Evolutionary conservation across 495 filamentous ascomycete genomes (phyloP).

Genomic region (Aspergillus mulundensis): DNA sequence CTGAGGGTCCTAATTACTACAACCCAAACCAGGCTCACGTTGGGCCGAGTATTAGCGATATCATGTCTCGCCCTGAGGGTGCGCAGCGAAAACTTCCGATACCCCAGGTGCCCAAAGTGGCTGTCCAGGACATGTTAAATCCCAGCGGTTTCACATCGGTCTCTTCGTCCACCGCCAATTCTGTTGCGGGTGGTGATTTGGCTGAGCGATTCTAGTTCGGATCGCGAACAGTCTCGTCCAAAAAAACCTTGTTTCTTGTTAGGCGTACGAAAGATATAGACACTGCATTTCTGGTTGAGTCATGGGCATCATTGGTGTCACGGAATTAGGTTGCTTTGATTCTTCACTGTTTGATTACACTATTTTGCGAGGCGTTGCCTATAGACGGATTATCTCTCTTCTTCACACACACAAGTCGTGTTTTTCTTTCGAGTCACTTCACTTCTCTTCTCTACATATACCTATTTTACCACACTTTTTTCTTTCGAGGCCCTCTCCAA

Average conservation of each 20-base stretch:
- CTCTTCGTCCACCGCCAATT: conserved; percentile 48
- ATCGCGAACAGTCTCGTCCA: not conserved
- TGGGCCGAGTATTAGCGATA: conserved; percentile 82
- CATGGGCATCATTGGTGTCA: conserved; percentile 26
- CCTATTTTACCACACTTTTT: not conserved
- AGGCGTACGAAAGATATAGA: conserved; percentile 47
- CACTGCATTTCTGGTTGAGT: conserved; percentile 39
- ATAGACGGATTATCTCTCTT: conserved; percentile 31
- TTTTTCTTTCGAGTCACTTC: conserved; percentile 13
- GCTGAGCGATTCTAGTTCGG: conserved; percentile 36
- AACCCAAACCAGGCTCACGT: conserved; percentile 48
- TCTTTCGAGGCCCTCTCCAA: conserved; percentile 7
- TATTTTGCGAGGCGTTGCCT: conserved; percentile 31
- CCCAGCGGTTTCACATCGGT: conserved; percentile 58
- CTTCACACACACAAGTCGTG: conserved; percentile 19
- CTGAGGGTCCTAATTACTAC: conserved; percentile 55
- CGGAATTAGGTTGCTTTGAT: conserved; percentile 19
- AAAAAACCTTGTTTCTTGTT: conserved; percentile 21
- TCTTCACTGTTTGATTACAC: conserved; percentile 19
- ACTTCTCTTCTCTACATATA: conserved; percentile 8
- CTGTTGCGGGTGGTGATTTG: conserved; percentile 42
- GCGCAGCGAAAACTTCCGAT: conserved; percentile 91
- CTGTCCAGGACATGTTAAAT: conserved; percentile 81
- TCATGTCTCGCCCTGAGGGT: conserved; percentile 83
- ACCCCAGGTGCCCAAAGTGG: conserved; percentile 82